Conservation (phyloP, 2,329 filamentous ascomycete genomes). For the Colletotrichum falcatum region DNA sequence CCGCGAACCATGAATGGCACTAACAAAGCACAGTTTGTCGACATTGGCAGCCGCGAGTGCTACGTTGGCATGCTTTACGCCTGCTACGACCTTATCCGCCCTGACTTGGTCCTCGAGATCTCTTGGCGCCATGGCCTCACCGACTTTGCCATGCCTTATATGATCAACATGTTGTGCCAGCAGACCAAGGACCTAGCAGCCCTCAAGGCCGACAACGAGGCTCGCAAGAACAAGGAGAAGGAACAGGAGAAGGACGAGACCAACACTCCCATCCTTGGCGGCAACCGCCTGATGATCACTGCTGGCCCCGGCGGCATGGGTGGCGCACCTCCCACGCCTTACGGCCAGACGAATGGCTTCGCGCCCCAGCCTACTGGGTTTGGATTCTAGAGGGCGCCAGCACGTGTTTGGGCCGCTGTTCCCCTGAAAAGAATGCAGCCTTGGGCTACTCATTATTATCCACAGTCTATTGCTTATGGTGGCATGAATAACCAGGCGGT, state of each 20-base stretch:
- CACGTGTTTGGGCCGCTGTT: constrained; percentile 27
- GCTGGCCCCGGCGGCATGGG: constrained; percentile 76
- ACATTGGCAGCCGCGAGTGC: constrained; percentile 98
- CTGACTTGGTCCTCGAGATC: constrained; percentile 92
- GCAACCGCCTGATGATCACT: constrained; percentile 92
- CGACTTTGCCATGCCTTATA: constrained; percentile 99
- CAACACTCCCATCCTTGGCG: constrained; percentile 91
- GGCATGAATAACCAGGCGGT: constrained; percentile 16
- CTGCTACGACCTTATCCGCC: constrained; percentile 96
- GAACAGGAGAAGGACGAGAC: constrained; percentile 87
- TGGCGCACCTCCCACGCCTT: constrained; percentile 73
- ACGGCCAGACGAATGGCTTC: constrained; percentile 87
- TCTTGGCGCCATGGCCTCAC: constrained; percentile 95
- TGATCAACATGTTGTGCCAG: constrained; percentile 97
- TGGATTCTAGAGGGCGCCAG: constrained; percentile 61
- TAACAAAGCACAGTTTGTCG: constrained; percentile 81
- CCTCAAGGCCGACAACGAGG: constrained; percentile 96
- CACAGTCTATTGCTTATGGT: constrained; percentile 8
- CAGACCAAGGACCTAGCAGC: constrained; percentile 86
- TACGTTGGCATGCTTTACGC: constrained; percentile 99
- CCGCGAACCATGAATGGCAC: constrained; percentile 40
- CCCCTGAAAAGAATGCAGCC: constrained; percentile 1
- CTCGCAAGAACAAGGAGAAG: constrained; percentile 82
- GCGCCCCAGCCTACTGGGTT: constrained; percentile 89
- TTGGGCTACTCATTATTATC: constrained; percentile 11